A percentile compares a stretch with the other conserved stretches of the same genome.
phyloP scores from a whole-genome alignment of 768 basidiomycete genomes.

The Macrolepiota albuminosa region DNA sequence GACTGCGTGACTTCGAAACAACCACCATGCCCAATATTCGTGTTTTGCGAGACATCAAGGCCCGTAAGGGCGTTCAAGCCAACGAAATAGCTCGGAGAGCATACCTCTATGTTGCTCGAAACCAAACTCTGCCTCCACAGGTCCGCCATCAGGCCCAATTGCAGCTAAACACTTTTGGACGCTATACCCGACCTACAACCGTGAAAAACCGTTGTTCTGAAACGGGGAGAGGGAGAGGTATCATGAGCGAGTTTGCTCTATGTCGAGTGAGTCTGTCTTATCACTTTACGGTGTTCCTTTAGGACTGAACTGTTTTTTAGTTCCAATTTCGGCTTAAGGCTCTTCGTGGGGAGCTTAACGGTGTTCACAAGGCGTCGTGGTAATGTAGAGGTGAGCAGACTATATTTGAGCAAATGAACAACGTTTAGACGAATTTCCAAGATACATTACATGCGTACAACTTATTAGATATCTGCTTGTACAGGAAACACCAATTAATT shows the following conservation, averaged over 20 bases:
- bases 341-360: slow-evolving; percentile 73
- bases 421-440: not conserved
- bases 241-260: slow-evolving; percentile 86
- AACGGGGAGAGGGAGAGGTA: slow-evolving; percentile 81
- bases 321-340: slow-evolving; percentile 91
- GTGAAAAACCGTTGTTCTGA: slow-evolving; percentile 88
- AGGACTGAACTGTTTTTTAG: slow-evolving; percentile 32
- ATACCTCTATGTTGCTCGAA: slow-evolving; percentile 90
- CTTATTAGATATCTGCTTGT: not conserved
- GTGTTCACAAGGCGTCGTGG: slow-evolving; percentile 93
- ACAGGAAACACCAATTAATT: not conserved
- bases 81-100: slow-evolving; percentile 85
- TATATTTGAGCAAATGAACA: not conserved
- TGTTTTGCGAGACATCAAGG: slow-evolving; percentile 75
- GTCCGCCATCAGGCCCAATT: slow-evolving; percentile 93
- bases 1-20: slow-evolving; percentile 1
- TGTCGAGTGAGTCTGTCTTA: slow-evolving; percentile 55
- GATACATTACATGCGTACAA: slow-evolving; percentile 6
- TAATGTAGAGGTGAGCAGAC: slow-evolving; percentile 29
- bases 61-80: slow-evolving; percentile 61
- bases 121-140: slow-evolving; percentile 81
- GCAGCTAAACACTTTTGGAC: slow-evolving; percentile 83
- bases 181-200: slow-evolving; percentile 77
- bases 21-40: slow-evolving; percentile 37
- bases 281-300: slow-evolving; percentile 10